These are phyloP conservation scores for Fusarium siculi DNA, from an alignment of 2,329 filamentous ascomycete genomes.

Conservation along the genomic window DNA sequence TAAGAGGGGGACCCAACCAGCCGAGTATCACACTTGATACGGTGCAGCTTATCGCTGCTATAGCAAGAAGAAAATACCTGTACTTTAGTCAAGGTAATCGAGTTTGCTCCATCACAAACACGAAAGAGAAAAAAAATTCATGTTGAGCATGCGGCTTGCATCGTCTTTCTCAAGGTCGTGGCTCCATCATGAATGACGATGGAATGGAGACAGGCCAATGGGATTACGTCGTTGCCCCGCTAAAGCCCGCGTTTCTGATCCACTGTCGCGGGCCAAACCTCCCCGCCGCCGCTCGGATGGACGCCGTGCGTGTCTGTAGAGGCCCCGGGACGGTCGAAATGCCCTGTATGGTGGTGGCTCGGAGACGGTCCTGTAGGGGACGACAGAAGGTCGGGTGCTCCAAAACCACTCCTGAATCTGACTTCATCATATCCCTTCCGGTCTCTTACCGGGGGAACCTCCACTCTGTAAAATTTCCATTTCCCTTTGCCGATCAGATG, in stretches of 20 bases:
- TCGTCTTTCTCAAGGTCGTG: slow-evolving; percentile 41
- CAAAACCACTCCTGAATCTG: slow-evolving; percentile 3
- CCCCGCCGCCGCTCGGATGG: slow-evolving; percentile 34
- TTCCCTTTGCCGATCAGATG: slow-evolving; percentile 36
- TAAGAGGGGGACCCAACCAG: neutral
- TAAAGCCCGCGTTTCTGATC: slow-evolving; percentile 36
- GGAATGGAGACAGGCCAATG: slow-evolving; percentile 39
- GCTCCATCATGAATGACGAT: slow-evolving; percentile 46
- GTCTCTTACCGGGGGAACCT: slow-evolving; percentile 13
- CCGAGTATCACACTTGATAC: slow-evolving; percentile 11
- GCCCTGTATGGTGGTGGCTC: slow-evolving; percentile 16
- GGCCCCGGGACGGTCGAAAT: slow-evolving; percentile 20
- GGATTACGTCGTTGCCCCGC: slow-evolving; percentile 27
- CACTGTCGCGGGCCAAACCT: slow-evolving; percentile 40
- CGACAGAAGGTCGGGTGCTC: neutral
- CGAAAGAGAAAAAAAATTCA: slow-evolving; percentile 10
- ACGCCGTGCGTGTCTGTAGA: slow-evolving; percentile 29
- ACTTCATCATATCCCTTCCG: slow-evolving; percentile 1
- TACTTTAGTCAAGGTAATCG: slow-evolving; percentile 1
- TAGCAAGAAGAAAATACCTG: neutral
- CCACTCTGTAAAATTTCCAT: slow-evolving; percentile 26
- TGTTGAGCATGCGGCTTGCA: slow-evolving; percentile 40
- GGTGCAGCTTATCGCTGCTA: neutral
- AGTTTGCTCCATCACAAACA: slow-evolving; percentile 18
- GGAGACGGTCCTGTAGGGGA: neutral